Evolutionary conservation across 2,329 filamentous ascomycete genomes (phyloP), one percentile per base, ranked within the genome.

Genomic region (Xylaria sp.): DNA sequence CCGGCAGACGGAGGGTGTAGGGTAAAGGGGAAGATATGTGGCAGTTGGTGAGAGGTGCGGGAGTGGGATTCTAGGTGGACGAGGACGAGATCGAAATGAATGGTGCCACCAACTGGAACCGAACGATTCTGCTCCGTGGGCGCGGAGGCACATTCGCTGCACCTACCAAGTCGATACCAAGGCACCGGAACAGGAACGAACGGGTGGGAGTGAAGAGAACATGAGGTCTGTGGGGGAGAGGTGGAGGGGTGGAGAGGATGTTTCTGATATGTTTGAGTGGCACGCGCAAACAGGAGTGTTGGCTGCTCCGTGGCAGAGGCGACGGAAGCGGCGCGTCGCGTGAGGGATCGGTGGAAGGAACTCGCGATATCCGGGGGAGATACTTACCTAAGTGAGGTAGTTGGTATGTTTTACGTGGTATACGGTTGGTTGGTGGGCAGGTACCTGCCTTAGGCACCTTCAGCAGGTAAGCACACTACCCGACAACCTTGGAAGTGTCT

Each of bases 71-170:
- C 39, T 48, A 2, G 24, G 24, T 27, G 30, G 56, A 39, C 21
- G 56, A 65, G 68, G 61, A 71, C 64, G 66, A 63, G 64, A 69
- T 69, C 51, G 57, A 61, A 58, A 61, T 58, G 51, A 58, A 61
- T n/a, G 19, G 61, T 65, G 17, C 8, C 51, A 68, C 65, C 17
- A 9, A 57, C 61, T 51, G 62, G 48, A 7, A 50, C 47, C 47
- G 63, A 56, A 58, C 24, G 36, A 60, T 45, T 54, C 42, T 51
- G 48, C 42, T 30, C 59, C 19, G 47, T 34, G 32, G 51, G 54
- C 45, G 57, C 58, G 27, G 53, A 39, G 51, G 54, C 8, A n/a
- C 32, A 63, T 56, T 21, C 45, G 58, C 66, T 56, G 65, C 55
- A 64, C 55, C 62, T 70, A 56, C 48, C 24, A 50, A 63, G 39